phyloP scores from a whole-genome alignment of 768 basidiomycete species.

The Mycena pura region DNA sequence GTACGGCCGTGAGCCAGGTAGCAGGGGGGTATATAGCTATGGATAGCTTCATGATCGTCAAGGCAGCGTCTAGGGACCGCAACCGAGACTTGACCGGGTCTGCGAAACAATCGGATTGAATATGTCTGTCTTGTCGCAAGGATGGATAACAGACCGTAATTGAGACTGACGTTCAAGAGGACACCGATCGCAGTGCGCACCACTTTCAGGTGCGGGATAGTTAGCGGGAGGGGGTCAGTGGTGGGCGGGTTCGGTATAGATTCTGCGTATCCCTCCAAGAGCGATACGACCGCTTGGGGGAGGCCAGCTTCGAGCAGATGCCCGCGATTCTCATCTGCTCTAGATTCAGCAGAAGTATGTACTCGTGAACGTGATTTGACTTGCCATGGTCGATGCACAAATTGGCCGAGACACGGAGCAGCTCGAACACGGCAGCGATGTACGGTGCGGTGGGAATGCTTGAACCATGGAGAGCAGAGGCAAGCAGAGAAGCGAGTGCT shows the following conservation, averaged over 20 bases:
- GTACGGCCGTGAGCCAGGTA: slow-evolving; percentile 55
- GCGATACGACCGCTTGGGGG: slow-evolving; percentile 67
- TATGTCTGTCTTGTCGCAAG: slow-evolving; percentile 2
- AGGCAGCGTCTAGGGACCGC: slow-evolving; percentile 70
- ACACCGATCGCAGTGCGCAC: slow-evolving; percentile 81
- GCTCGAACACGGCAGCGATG: slow-evolving; percentile 63
- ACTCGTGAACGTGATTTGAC: slow-evolving; percentile 24
- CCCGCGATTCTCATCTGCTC: slow-evolving; percentile 75
- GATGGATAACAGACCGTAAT: slow-evolving; percentile 61
- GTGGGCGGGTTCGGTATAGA: slow-evolving; percentile 43
- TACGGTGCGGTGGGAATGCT: slow-evolving; percentile 52
- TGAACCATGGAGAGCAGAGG: slow-evolving; percentile 57
- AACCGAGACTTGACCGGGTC: slow-evolving; percentile 76
- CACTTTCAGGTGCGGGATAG: slow-evolving; percentile 70
- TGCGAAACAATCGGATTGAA: slow-evolving; percentile 37
- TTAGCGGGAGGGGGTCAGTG: slow-evolving; percentile 54
- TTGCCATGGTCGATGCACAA: slow-evolving; percentile 84
- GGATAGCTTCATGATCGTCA: slow-evolving; percentile 72
- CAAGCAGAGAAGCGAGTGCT: slow-evolving; percentile 66
- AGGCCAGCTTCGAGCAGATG: slow-evolving; percentile 73
- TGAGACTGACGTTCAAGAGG: slow-evolving; percentile 78
- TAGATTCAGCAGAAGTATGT: slow-evolving; percentile 5
- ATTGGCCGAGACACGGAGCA: slow-evolving; percentile 83
- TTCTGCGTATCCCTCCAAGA: slow-evolving; percentile 75
- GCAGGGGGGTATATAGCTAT: slow-evolving; percentile 76